Base-by-base conservation (phyloP, 805 yeast genomes). In the Sugiyamaella floridensis region DNA sequence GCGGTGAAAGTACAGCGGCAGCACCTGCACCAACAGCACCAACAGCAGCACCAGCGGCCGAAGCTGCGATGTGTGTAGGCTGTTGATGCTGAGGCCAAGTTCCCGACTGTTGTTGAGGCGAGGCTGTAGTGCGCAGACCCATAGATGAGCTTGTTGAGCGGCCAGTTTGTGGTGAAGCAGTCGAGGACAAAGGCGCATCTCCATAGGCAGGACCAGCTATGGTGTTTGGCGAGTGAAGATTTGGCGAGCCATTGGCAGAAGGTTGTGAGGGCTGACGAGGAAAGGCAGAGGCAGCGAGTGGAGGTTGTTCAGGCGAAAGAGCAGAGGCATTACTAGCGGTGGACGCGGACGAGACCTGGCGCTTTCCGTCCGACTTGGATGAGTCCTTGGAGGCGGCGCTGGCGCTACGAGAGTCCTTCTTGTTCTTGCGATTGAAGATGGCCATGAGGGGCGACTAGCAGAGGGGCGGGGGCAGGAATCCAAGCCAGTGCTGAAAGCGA, bases 401-500 rank as follows among this genome's bases (percentile, higher is more conserved):
- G 40, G 47, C 40, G 49, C 41, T 44, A 7, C 58, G 49, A 22
- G 49, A 32, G 48, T 49, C 58, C 49, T 55, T 53, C 43, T 55
- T 55, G 50, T 55, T 52, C 34, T 55, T 55, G 45, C 43, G 20
- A 40, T 51, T 46, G 40, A 55, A 53, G 37, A 55, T 55, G 43
- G 58, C 57, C 58, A 55, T 53, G 19, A 32, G n/a, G 37, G n/a
- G 37, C n/a, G 37, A 10, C n/a, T n/a, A n/a, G n/a, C n/a, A n/a
- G n/a, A n/a, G n/a, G n/a, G n/a, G n/a, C 12, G n/a, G n/a, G 37
- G 12, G 37, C 37, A 14, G n/a, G 4, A 4, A 32, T 5, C 37
- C 37, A 32, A 18, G 44, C 15, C 44, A 42, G 26, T 18, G 8
- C 14, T 4, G 12, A 18, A 42, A 20, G 8, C 44, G 19, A 18